Base-by-base conservation (phyloP, 169 alveolate species). In the Eimeria zaria region DNA sequence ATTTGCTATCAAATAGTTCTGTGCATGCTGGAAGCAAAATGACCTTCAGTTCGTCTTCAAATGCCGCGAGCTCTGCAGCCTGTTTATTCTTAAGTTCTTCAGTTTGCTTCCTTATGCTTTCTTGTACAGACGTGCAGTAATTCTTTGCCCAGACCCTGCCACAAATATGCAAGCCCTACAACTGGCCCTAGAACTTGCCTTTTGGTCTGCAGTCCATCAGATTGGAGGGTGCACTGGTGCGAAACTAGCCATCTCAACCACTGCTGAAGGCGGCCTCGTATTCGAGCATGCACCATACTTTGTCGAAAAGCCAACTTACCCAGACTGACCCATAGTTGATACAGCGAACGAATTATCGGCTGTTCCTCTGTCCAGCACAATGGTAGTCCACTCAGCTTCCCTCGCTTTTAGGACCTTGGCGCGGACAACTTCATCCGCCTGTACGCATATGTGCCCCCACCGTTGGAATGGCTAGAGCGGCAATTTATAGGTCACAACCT, bases 11-110 rank as follows among this genome's bases (percentile, higher is more conserved):
- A 48, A 44, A 76, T 41, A 24, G 14, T 41, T 69, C 44, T 11
- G 4, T 11, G 41, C 16, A 6, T 41, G 58, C 36, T 33, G 44
- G 58, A 12, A 18, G 18, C n/a, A 81, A 81, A 46, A 14, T 6
- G 18, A 81, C 90, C 44, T 81, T 81, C 48, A 46, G 44, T 18
- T 27, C 48, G 67, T 46, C 41, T 51, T 81, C 73, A 16, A 81
- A 20, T 48, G 90, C 90, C 4, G 90, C 64, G 71, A 81, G 90
- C 51, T 81, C 90, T 48, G 64, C 90, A 18, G 90, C 90, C 90
- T 81, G 90, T 36, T 81, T 81, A n/a, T 81, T 24, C 60, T 46
- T 53, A 53, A 81, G 90, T 30, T 81, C 90, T 33, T 81, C 48
- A 46, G 62, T 81, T n/a, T 53, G 62, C 64, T 81, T 53, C 44